Conservation (phyloP, 2,329 filamentous ascomycete genomes). For the Diaporthe sp. region DNA sequence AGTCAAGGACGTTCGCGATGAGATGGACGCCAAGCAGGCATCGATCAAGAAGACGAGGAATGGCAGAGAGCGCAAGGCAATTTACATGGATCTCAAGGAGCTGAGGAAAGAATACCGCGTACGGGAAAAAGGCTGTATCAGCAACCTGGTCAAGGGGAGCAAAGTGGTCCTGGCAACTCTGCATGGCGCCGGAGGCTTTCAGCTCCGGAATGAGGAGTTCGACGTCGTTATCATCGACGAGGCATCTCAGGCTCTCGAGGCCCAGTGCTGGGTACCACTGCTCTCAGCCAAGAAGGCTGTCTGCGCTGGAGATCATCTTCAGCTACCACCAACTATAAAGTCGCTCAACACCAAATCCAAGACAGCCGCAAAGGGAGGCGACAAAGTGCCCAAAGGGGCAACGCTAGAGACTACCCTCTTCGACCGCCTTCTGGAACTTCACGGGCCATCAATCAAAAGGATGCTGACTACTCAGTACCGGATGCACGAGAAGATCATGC, state of each 20-base stretch:
- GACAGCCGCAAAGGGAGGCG: conserved; percentile 41
- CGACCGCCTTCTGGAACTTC: conserved; percentile 83
- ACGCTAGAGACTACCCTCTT: conserved; percentile 92
- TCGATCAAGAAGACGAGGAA: conserved; percentile 88
- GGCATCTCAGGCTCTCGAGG: conserved; percentile 93
- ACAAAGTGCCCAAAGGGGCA: conserved; percentile 58
- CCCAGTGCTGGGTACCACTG: conserved; percentile 95
- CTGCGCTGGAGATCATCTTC: conserved; percentile 92
- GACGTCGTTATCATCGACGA: conserved; percentile 97
- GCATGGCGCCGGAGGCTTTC: conserved; percentile 89
- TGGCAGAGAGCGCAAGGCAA: conserved; percentile 80
- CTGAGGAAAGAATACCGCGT: conserved; percentile 89
- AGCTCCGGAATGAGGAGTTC: conserved; percentile 82
- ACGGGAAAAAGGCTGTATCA: conserved; percentile 84
- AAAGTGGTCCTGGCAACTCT: conserved; percentile 93
- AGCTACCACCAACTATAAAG: conserved; percentile 95
- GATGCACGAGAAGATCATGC: conserved; percentile 97
- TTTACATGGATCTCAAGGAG: conserved; percentile 87
- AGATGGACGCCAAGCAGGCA: conserved; percentile 93
- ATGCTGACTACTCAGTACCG: conserved; percentile 98
- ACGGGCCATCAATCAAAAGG: conserved; percentile 86
- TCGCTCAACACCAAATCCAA: conserved; percentile 69
- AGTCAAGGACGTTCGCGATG: conserved; percentile 87
- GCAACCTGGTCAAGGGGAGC: conserved; percentile 77
- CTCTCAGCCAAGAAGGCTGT: conserved; percentile 85